These are phyloP conservation scores for Epichloe sibirici DNA, from an alignment of 2,329 filamentous ascomycete genomes.

Conservation along the genomic window DNA sequence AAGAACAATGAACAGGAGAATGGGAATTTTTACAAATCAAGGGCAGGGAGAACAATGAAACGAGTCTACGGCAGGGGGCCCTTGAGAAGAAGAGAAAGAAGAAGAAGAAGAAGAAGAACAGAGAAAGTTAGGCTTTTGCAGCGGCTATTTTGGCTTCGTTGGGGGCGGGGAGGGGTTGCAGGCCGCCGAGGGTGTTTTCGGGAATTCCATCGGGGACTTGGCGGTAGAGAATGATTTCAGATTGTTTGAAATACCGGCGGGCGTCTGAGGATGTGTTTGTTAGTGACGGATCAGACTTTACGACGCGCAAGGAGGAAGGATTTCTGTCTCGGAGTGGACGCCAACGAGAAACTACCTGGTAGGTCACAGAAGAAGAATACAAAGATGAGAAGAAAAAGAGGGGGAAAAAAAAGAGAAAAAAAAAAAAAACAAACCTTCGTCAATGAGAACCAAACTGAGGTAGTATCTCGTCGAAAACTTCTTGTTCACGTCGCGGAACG, in stretches of 20 bases:
- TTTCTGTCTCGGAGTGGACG: too few relatives aligned
- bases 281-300: background rate
- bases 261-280: conserved; percentile 48
- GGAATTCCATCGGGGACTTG: conserved; percentile 51
- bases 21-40: background rate
- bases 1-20: too few relatives aligned
- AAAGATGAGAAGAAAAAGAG: background rate
- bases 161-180: conserved; percentile 27
- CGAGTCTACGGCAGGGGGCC: background rate
- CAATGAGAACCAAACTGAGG: conserved; percentile 86
- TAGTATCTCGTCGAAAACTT: conserved; percentile 99
- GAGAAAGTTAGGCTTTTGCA: conserved; percentile 15
- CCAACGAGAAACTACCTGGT: too few relatives aligned
- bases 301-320: too few relatives aligned
- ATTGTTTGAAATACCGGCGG: conserved; percentile 96
- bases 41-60: background rate
- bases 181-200: conserved; percentile 20
- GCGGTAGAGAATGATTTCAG: conserved; percentile 91
- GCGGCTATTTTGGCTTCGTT: conserved; percentile 34
- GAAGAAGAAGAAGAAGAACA: background rate
- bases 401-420: background rate
- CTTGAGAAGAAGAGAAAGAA: background rate
- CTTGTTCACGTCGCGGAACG: conserved; percentile 99
- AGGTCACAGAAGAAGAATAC: too few relatives aligned
- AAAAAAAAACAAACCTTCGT: conserved; percentile 58